phyloP scores from a whole-genome alignment of 176 grass and related monocot species.

The Oryza meyeriana region DNA sequence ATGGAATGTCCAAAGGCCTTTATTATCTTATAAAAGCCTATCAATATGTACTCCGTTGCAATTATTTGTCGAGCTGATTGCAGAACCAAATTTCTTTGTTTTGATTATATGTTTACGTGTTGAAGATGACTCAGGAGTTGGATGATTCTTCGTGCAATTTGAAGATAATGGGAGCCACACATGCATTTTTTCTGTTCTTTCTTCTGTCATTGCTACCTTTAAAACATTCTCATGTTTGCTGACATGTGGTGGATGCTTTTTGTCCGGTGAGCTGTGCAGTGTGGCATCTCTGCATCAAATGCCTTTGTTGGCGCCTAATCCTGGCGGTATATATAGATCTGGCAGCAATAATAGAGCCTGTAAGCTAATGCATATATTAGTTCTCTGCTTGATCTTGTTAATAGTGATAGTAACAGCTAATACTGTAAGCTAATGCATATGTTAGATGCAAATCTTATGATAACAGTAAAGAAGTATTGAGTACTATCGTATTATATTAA shows the following conservation, averaged over 20 bases:
- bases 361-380: too few relatives aligned
- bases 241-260: conserved; percentile 3
- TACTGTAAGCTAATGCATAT: too few relatives aligned
- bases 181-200: background rate
- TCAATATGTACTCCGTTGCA: background rate
- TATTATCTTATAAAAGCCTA: too few relatives aligned
- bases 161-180: background rate
- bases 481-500: too few relatives aligned
- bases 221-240: background rate
- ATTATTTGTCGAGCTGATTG: background rate
- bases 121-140: background rate
- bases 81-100: background rate
- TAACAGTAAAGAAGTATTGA: too few relatives aligned
- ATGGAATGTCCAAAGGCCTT: too few relatives aligned
- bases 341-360: too few relatives aligned
- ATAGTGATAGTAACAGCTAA: too few relatives aligned
- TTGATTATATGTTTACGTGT: background rate
- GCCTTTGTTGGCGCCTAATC: background rate
- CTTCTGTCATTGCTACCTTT: background rate
- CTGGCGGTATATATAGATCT: background rate
- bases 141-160: background rate
- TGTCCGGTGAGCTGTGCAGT: background rate
- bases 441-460: too few relatives aligned
- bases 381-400: too few relatives aligned
- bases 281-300: background rate